Evolutionary conservation across 192 early-diverging fungal species (phyloP).

Genomic region (Phlyctochytrium arcticum): DNA sequence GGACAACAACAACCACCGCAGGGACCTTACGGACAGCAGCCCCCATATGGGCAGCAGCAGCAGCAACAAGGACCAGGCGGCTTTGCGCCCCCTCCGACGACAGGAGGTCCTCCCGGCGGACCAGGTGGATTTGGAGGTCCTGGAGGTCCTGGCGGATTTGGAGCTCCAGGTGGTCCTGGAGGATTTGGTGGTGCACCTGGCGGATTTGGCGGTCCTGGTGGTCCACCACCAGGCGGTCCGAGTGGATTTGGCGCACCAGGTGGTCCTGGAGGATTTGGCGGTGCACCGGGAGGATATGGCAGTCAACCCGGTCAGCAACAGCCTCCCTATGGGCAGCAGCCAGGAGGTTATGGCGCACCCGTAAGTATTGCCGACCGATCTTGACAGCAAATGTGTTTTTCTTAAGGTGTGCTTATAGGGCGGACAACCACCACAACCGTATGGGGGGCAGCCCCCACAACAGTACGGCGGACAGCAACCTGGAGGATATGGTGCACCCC

Average conservation of each 20-base stretch:
- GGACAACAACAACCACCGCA: background rate
- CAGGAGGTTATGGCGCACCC: no score
- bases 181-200: background rate
- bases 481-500: conserved; percentile 1
- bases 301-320: background rate
- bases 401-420: no score
- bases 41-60: background rate
- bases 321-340: no score
- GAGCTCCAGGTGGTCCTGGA: background rate
- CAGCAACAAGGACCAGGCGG: background rate
- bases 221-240: background rate
- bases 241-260: background rate
- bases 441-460: conserved; percentile 4
- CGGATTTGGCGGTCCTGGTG: background rate
- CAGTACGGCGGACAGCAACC: background rate
- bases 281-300: conserved; percentile 2
- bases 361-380: no score
- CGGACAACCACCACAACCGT: background rate
- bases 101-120: background rate
- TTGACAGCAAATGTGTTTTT: no score
- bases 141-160: background rate
- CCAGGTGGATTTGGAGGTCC: background rate
- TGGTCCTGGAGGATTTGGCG: background rate
- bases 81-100: background rate
- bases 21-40: background rate